Conservation (phyloP, 2,329 filamentous ascomycete genomes). For the Clarireedia monteithiana region DNA sequence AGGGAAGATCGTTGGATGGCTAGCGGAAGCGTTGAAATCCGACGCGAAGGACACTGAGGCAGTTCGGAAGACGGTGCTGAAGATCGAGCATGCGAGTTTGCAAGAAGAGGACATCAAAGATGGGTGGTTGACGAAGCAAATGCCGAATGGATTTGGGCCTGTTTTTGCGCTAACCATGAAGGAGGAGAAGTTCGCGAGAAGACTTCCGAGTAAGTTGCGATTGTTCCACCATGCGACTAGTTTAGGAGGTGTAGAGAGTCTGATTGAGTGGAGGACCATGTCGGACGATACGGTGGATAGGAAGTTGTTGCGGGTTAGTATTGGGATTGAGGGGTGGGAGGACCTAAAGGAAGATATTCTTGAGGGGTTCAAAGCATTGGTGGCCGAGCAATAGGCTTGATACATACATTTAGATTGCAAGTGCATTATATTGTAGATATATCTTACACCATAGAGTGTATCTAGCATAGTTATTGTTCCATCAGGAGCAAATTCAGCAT, state of each 20-base stretch:
- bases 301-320: conserved; percentile 68
- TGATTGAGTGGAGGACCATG: conserved; percentile 96
- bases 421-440: too few species aligned
- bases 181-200: conserved; percentile 50
- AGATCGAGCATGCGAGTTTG: conserved; percentile 70
- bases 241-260: conserved; percentile 84
- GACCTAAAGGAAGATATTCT: conserved; percentile 73
- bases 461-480: not conserved
- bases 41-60: conserved; percentile 19
- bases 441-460: not conserved
- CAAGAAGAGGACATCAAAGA: conserved; percentile 54
- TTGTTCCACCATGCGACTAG: conserved; percentile 95
- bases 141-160: conserved; percentile 84
- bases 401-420: not conserved
- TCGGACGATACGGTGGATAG: conserved; percentile 66
- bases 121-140: conserved; percentile 75
- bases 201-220: conserved; percentile 67
- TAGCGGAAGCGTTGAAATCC: conserved; percentile 36
- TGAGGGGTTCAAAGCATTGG: conserved; percentile 46
- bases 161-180: conserved; percentile 73
- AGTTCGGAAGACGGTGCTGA: conserved; percentile 47
- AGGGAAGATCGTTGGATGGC: conserved; percentile 61
- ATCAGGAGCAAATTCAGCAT: not conserved
- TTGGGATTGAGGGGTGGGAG: conserved; percentile 81
- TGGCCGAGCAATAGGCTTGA: not conserved